phyloP scores from a whole-genome alignment of 139 green algal genomes.

The Dunaliella sp. region DNA sequence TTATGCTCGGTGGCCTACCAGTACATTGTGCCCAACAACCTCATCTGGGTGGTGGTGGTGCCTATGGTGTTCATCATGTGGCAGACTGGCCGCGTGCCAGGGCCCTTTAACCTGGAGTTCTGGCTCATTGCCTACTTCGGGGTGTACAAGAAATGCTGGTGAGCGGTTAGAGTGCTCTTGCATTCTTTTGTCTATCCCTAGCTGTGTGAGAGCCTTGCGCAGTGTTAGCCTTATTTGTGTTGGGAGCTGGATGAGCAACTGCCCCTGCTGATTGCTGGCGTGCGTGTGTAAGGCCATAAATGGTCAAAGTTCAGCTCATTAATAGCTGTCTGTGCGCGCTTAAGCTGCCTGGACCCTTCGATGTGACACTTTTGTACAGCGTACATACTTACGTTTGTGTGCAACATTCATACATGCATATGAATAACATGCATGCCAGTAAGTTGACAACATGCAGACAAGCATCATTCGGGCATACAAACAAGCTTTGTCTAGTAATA shows the following conservation, averaged over 20 bases:
- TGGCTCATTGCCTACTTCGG: conserved; percentile 56
- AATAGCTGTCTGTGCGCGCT: neutral
- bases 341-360: too few relatives aligned
- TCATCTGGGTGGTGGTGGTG: conserved; percentile 51
- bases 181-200: neutral
- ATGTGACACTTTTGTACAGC: too few relatives aligned
- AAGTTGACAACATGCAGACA: too few relatives aligned
- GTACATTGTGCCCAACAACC: conserved; percentile 48
- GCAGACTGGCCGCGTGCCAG: conserved; percentile 35
- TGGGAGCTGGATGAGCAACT: too few relatives aligned
- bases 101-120: conserved; percentile 44
- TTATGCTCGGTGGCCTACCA: conserved; percentile 42
- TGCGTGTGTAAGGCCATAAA: too few relatives aligned
- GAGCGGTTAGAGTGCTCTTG: conserved; percentile 5
- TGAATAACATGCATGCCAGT: too few relatives aligned
- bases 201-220: neutral
- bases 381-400: too few relatives aligned
- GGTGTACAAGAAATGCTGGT: conserved; percentile 33
- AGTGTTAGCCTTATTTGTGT: neutral
- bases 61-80: conserved; percentile 44
- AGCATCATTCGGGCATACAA: too few relatives aligned
- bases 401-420: too few relatives aligned
- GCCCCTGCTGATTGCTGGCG: too few relatives aligned
- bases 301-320: neutral
- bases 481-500: too few relatives aligned